These are phyloP conservation scores for Nepenthes alata DNA, from an alignment of 179 eudicot genomes.

Conservation along the genomic window DNA sequence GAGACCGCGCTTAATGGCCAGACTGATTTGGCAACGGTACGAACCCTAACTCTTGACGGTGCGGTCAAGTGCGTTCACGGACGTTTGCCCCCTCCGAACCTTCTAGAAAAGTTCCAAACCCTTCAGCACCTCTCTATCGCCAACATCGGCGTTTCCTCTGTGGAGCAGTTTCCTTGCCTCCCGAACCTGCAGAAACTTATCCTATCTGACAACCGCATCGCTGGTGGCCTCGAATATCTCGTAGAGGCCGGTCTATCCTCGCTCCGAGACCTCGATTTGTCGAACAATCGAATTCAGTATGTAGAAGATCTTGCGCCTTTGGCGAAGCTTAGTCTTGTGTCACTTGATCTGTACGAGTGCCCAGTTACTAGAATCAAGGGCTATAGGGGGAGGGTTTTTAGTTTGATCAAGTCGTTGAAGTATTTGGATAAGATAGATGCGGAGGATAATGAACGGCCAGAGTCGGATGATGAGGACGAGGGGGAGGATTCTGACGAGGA, in stretches of 20 bases:
- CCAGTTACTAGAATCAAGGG: slow-evolving; percentile 84
- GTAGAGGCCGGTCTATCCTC: slow-evolving; percentile 57
- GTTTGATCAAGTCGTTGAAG: slow-evolving; percentile 62
- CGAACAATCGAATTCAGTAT: slow-evolving; percentile 61
- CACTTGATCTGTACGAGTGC: slow-evolving; percentile 89
- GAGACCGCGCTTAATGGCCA: slow-evolving; percentile 77
- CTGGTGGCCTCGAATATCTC: slow-evolving; percentile 59
- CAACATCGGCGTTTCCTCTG: slow-evolving; percentile 60
- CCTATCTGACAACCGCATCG: slow-evolving; percentile 71
- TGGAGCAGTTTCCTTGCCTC: slow-evolving; percentile 68
- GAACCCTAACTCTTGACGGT: slow-evolving; percentile 78
- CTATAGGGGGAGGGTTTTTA: slow-evolving; percentile 71
- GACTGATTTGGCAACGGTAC: slow-evolving; percentile 30
- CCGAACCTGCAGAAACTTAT: slow-evolving; percentile 50
- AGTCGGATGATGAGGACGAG: slow-evolving; percentile 69
- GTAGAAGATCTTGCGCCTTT: slow-evolving; percentile 58
- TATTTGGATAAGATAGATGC: slow-evolving; percentile 92
- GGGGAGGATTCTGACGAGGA: slow-evolving; percentile 41
- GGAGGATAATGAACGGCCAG: slow-evolving; percentile 70
- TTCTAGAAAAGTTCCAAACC: slow-evolving; percentile 61
- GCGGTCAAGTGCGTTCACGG: slow-evolving; percentile 82
- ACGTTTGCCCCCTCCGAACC: slow-evolving; percentile 55
- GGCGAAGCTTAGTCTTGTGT: slow-evolving; percentile 52
- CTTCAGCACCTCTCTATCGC: slow-evolving; percentile 73
- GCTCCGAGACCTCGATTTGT: slow-evolving; percentile 71